Base-by-base conservation (phyloP, 1,139 yeast species). In the Suhomyces bokatorum region DNA sequence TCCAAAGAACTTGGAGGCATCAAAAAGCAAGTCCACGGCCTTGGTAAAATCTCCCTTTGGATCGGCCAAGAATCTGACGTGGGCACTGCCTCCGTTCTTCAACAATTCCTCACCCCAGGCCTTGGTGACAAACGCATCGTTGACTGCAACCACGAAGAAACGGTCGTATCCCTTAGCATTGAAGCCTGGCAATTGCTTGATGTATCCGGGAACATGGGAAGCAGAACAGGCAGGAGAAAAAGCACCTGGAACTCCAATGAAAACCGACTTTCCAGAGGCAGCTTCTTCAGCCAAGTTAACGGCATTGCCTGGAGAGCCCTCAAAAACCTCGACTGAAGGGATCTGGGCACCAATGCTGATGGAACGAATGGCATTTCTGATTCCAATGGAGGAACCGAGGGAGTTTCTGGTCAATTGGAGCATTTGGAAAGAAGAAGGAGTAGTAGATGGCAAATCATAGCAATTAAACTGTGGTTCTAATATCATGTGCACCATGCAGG, bases 181-280 rank as follows among this genome's bases (percentile, higher is more conserved):
- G 60, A 89, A 81, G 22, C 75, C 71, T 10, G 70, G 62, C 44
- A 76, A 63, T 42, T 74, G 63, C 48, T 71, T 69, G 56, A 87
- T 62, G 65, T 80, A 89, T 5, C 93, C 95, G 6, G 97, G 97
- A 40, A 89, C 78, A 60, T 87, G 96, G 28, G 78, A 66, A 16
- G 84, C 80, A 28, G 91, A 76, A 64, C 97, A 89, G 1, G 89
- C 95, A 37, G 95, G 91, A 3, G 95, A 85, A 60, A 85, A 89
- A 0, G 97, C 96, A 16, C 96, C 97, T 37, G 97, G 97, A 35
- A 89, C 88, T 43, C 95, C 96, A 40, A 89, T 77, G 43, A 89
- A 67, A 33, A 89, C 62, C 35, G 81, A 69, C 60, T 81, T 84
- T 36, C 84, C 82, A 20, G 53, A 43, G 15, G 69, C 64, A 30